Conservation (phyloP, 129 eudicot species). For the Mikania micrantha region DNA sequence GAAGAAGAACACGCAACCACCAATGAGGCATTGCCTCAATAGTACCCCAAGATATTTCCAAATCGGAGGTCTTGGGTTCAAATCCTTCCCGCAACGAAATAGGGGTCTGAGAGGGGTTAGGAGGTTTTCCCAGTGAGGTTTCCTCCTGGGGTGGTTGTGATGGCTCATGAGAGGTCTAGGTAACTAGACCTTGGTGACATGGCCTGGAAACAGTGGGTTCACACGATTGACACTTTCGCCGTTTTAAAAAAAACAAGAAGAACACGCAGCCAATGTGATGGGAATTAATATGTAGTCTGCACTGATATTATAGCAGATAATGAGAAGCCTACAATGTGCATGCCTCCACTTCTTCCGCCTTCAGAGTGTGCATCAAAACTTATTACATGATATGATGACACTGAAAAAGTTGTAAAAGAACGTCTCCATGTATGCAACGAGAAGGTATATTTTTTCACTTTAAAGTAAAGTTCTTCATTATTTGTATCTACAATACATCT, state of each 20-base stretch:
- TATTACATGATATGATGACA: slow-evolving; percentile 73
- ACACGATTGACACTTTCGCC: no score
- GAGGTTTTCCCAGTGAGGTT: no score
- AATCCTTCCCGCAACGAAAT: no score
- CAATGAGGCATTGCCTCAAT: no score
- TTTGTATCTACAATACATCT: neutral
- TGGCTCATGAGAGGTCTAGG: no score
- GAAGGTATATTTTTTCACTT: slow-evolving; percentile 34
- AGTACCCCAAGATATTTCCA: no score
- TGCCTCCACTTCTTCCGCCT: slow-evolving; percentile 98
- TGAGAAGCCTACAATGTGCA: slow-evolving; percentile 58
- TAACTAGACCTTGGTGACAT: no score
- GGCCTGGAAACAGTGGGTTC: no score
- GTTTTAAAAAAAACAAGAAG: no score
- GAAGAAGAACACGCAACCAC: slow-evolving; percentile 84
- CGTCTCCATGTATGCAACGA: slow-evolving; percentile 68
- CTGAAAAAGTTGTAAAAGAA: slow-evolving; percentile 71
- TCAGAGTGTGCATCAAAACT: slow-evolving; percentile 65
- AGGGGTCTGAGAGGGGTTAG: no score
- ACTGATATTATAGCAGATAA: slow-evolving; percentile 63
- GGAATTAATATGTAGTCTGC: slow-evolving; percentile 75
- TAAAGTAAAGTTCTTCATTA: neutral
- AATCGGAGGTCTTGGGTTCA: no score
- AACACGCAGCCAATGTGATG: slow-evolving; percentile 90
- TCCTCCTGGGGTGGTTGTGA: no score